A percentile compares a stretch with the other conserved stretches of the same genome.
Evolutionary conservation across 495 filamentous ascomycete genomes (phyloP).

Genomic region (Penicillium dipodomyicola): DNA sequence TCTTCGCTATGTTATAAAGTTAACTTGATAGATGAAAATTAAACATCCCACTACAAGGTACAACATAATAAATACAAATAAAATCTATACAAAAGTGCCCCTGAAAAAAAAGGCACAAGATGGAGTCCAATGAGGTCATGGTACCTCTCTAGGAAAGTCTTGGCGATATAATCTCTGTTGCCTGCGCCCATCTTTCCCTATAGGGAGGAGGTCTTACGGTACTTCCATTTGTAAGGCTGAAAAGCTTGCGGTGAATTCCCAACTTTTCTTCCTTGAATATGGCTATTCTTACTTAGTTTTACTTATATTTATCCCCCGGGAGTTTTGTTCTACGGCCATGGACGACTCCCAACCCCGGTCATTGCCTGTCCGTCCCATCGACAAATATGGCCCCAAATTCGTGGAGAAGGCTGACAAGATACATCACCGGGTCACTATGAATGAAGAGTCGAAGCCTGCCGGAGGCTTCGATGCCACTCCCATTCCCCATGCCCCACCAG

Average conservation of each 20-base stretch:
- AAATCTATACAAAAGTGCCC: too few relatives aligned
- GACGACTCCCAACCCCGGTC: conserved; percentile 18
- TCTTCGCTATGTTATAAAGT: too few relatives aligned
- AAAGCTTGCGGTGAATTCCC: conserved; percentile 2
- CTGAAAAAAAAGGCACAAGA: neutral
- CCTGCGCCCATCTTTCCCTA: neutral
- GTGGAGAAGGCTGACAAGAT: conserved; percentile 58
- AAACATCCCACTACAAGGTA: too few relatives aligned
- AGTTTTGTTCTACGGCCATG: conserved; percentile 7
- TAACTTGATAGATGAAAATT: too few relatives aligned
- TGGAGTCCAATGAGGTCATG: neutral
- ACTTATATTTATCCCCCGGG: neutral
- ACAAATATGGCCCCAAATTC: conserved; percentile 48
- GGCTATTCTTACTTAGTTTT: neutral
- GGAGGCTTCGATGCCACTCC: conserved; percentile 81
- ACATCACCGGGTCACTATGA: conserved; percentile 47
- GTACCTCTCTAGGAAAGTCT: neutral
- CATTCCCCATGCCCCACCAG: conserved; percentile 65
- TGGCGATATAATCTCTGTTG: conserved; percentile 1
- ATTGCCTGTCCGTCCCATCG: conserved; percentile 28
- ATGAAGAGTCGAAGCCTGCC: conserved; percentile 48
- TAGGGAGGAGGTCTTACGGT: neutral
- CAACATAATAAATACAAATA: too few relatives aligned
- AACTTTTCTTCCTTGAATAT: neutral
- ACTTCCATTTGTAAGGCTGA: conserved; percentile 13